Evolutionary conservation across 768 basidiomycete species (phyloP).

Genomic region (Phaeotremella skinneri): DNA sequence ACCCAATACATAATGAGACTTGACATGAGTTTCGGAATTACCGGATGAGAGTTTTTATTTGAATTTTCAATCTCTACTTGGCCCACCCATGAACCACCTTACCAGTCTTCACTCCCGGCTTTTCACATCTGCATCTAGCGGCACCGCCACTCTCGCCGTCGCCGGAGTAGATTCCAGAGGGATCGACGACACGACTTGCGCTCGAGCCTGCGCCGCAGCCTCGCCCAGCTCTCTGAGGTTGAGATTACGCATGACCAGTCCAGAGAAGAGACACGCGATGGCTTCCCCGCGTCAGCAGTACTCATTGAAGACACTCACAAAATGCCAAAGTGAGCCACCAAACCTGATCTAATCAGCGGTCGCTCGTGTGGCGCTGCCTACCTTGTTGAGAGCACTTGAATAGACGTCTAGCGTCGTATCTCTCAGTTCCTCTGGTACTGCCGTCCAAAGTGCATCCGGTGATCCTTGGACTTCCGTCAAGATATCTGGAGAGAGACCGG

Average conservation of each 20-base stretch:
- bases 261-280: conserved; percentile 16
- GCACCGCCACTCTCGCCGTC: background rate
- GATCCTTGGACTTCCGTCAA: conserved; percentile 6
- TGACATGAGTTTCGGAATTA: no score
- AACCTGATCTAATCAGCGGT: conserved; percentile 7
- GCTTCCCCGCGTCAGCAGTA: conserved; percentile 4
- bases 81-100: background rate
- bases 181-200: background rate
- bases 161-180: conserved; percentile 8
- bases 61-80: no score
- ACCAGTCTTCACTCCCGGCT: background rate
- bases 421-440: background rate
- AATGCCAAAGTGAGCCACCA: conserved; percentile 27
- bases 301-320: conserved; percentile 6
- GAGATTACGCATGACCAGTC: conserved; percentile 17
- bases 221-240: conserved; percentile 22
- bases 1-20: no score
- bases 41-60: no score
- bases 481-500: conserved; percentile 3
- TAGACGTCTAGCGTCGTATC: conserved; percentile 16
- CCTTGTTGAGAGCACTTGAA: conserved; percentile 11
- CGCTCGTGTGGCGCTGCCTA: background rate
- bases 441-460: conserved; percentile 21
- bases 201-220: conserved; percentile 11
- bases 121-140: background rate